Conservation (phyloP, 148 eudicot genomes). For the Vaccinium darrowii region DNA sequence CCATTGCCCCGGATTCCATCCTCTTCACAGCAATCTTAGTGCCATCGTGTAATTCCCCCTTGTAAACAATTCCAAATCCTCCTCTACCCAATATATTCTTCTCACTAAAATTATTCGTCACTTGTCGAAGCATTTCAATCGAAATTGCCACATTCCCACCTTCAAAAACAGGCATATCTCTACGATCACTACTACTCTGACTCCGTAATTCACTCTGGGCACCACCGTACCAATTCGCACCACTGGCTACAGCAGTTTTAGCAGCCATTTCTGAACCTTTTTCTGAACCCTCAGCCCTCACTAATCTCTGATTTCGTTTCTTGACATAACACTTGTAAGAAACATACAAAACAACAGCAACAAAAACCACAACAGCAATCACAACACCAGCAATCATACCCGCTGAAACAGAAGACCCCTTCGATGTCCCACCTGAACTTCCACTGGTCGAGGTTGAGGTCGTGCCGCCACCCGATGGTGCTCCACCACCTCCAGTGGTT, state of each 20-base stretch:
- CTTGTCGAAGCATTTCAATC: constrained; percentile 56
- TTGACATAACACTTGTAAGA: constrained; percentile 43
- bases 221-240: constrained; percentile 31
- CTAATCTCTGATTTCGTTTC: constrained; percentile 32
- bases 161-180: constrained; percentile 40
- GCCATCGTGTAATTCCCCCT: constrained; percentile 49
- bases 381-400: constrained; percentile 50
- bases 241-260: constrained; percentile 22
- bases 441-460: constrained; percentile 12
- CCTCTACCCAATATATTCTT: constrained; percentile 59
- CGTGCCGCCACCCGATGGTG: constrained; percentile 20
- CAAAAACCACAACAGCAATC: constrained; percentile 44
- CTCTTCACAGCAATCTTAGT: constrained; percentile 83
- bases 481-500: constrained; percentile 9
- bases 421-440: constrained; percentile 19
- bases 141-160: constrained; percentile 51
- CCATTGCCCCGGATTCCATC: constrained; percentile 57
- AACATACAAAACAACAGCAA: constrained; percentile 45
- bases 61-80: constrained; percentile 51
- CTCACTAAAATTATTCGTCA: constrained; percentile 62
- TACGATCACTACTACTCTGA: constrained; percentile 36
- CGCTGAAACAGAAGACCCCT: constrained; percentile 23
- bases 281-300: constrained; percentile 45
- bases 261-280: constrained; percentile 29
- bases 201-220: constrained; percentile 40